Evolutionary conservation across 164 flowering plant species (phyloP).

Genomic region (Tetracentron sinense): DNA sequence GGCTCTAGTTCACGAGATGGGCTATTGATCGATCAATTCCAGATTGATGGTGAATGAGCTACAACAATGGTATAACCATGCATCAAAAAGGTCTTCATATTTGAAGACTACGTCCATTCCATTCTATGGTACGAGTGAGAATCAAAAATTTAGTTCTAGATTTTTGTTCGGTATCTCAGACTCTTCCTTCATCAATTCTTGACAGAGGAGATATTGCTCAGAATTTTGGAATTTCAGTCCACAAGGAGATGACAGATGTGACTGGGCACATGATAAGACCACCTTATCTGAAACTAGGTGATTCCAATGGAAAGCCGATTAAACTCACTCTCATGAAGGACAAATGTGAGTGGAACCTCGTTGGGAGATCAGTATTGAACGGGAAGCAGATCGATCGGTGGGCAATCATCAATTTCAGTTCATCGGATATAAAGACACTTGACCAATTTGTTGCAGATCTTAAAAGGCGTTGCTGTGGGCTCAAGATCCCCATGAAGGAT

Average conservation of each 20-base stretch:
- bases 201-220: slow-evolving; percentile 30
- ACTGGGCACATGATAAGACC: slow-evolving; percentile 51
- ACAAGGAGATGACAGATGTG: slow-evolving; percentile 47
- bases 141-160: too few species aligned
- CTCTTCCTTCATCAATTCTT: slow-evolving; percentile 1
- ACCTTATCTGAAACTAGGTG: slow-evolving; percentile 51
- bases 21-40: too few species aligned
- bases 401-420: slow-evolving; percentile 54
- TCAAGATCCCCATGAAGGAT: slow-evolving; percentile 39
- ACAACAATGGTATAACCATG: too few species aligned
- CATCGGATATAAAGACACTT: too few species aligned
- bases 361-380: slow-evolving; percentile 35
- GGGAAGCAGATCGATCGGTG: slow-evolving; percentile 50
- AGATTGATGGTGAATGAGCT: not conserved
- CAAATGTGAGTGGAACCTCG: slow-evolving; percentile 69
- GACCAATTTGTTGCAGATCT: slow-evolving; percentile 31
- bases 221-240: slow-evolving; percentile 46
- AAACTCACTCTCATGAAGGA: slow-evolving; percentile 26
- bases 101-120: too few species aligned
- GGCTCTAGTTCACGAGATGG: too few species aligned
- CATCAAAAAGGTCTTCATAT: too few species aligned
- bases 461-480: slow-evolving; percentile 20
- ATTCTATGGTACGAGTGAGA: not conserved
- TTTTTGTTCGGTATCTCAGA: not conserved
- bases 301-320: slow-evolving; percentile 10